A percentile compares a stretch with the other conserved stretches of the same genome.
Conservation (phyloP, 75 land plant genomes). For the Picea glauca region DNA sequence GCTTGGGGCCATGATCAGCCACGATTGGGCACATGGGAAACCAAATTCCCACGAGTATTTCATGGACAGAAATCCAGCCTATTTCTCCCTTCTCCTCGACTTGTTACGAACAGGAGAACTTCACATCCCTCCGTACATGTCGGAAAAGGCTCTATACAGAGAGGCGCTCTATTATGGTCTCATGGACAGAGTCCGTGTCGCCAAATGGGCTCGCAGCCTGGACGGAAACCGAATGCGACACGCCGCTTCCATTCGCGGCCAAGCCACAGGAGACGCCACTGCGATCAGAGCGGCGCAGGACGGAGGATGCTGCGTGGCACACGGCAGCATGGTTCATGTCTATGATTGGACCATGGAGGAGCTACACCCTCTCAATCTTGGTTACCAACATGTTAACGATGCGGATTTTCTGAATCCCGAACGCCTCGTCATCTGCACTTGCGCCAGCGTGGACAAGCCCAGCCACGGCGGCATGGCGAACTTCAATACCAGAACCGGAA, state of each 20-base stretch:
- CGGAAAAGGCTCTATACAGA: conserved; percentile 55
- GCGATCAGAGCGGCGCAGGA: conserved; percentile 78
- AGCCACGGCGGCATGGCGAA: conserved; percentile 73
- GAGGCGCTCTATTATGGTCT: conserved; percentile 83
- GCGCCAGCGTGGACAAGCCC: conserved; percentile 47
- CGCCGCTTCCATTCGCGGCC: conserved; percentile 47
- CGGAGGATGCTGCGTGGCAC: conserved; percentile 87
- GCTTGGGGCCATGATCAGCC: conserved; percentile 73
- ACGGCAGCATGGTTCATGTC: conserved; percentile 82
- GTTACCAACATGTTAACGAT: conserved; percentile 82
- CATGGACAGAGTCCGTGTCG: conserved; percentile 50
- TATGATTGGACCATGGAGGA: conserved; percentile 82
- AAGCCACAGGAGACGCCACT: conserved; percentile 74
- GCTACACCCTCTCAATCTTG: conserved; percentile 60
- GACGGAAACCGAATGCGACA: conserved; percentile 65
- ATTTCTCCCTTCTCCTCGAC: conserved; percentile 81
- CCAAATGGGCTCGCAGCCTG: conserved; percentile 54
- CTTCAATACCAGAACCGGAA: conserved; percentile 53
- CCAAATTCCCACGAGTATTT: conserved; percentile 35
- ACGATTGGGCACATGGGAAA: conserved; percentile 37
- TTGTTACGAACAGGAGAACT: conserved; percentile 82
- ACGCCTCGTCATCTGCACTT: conserved; percentile 56
- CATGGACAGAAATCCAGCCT: conserved; percentile 79
- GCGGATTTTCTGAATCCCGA: conserved; percentile 58
- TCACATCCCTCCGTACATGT: conserved; percentile 49